Percentiles rank a stretch among this genome's conserved stretches.
phyloP scores from a whole-genome alignment of 2,329 filamentous ascomycete genomes.

The Sporothrix mexicana region DNA sequence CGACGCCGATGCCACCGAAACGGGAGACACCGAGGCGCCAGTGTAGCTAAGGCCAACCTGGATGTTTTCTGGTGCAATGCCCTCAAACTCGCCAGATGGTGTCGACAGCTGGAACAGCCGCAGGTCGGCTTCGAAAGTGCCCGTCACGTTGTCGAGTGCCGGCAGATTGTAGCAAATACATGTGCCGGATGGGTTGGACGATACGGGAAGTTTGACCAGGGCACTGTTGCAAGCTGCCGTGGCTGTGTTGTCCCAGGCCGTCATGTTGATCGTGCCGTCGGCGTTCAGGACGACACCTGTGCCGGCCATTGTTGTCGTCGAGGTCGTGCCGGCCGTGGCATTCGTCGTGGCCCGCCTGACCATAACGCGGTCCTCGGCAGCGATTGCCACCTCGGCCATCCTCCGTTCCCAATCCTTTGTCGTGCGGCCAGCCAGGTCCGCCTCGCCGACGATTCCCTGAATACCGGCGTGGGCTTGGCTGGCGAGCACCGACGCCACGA shows the following conservation, averaged over 20 bases:
- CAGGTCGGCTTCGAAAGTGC: conserved; percentile 77
- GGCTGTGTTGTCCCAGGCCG: conserved; percentile 62
- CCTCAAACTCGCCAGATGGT: conserved; percentile 60
- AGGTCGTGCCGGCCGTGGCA: conserved; percentile 33
- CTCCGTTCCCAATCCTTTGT: conserved; percentile 41
- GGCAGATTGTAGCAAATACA: conserved; percentile 84
- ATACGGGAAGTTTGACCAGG: conserved; percentile 60
- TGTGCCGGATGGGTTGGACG: conserved; percentile 75
- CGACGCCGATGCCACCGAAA: conserved; percentile 43
- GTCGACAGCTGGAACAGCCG: conserved; percentile 73
- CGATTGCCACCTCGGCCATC: conserved; percentile 42
- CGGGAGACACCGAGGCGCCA: conserved; percentile 58
- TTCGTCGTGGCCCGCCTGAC: conserved; percentile 34
- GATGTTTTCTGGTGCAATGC: conserved; percentile 59
- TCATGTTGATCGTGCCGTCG: conserved; percentile 58
- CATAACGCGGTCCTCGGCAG: conserved; percentile 33
- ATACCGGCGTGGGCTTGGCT: conserved; percentile 47
- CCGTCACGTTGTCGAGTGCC: conserved; percentile 68
- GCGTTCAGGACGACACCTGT: conserved; percentile 47
- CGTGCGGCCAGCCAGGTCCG: conserved; percentile 38
- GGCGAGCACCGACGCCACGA: conserved; percentile 47
- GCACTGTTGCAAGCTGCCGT: conserved; percentile 63
- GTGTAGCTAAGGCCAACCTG: conserved; percentile 60
- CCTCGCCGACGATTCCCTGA: conserved; percentile 40
- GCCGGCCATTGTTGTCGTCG: conserved; percentile 9